Evolutionary conservation across 2,329 filamentous ascomycete species (phyloP).

Genomic region (Hirsutella rhossiliensis): DNA sequence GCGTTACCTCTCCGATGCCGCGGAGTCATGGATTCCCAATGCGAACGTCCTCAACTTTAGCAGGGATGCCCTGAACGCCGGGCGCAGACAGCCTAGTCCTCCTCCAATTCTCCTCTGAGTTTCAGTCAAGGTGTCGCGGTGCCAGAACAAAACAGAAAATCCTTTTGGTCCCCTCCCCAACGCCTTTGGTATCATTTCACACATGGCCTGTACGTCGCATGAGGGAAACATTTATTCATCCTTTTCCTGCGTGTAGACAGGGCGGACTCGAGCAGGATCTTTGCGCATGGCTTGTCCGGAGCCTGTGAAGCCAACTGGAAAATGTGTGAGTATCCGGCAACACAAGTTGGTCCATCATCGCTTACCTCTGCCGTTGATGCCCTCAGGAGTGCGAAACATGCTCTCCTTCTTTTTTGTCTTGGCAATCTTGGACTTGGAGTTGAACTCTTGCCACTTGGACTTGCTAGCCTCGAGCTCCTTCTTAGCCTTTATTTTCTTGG

Average conservation of each 20-base stretch:
- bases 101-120: too few species aligned
- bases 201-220: too few species aligned
- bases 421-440: slow-evolving; percentile 59
- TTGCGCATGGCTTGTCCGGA: slow-evolving; percentile 95
- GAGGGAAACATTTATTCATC: too few species aligned
- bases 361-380: slow-evolving; percentile 74
- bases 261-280: slow-evolving; percentile 68
- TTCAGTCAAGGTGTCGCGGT: background rate
- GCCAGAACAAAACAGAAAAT: too few species aligned
- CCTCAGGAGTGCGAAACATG: slow-evolving; percentile 91
- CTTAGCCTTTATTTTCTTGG: slow-evolving; percentile 85
- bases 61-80: too few species aligned
- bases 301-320: slow-evolving; percentile 82
- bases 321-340: background rate
- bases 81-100: too few species aligned
- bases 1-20: background rate
- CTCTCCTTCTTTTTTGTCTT: slow-evolving; percentile 73
- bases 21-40: background rate
- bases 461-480: slow-evolving; percentile 86
- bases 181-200: too few species aligned
- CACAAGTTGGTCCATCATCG: background rate
- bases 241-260: slow-evolving; percentile 61
- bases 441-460: slow-evolving; percentile 91
- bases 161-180: too few species aligned
- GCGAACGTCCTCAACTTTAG: background rate